Conservation (phyloP, 495 filamentous ascomycete genomes). For the Podospora pseudocomata region DNA sequence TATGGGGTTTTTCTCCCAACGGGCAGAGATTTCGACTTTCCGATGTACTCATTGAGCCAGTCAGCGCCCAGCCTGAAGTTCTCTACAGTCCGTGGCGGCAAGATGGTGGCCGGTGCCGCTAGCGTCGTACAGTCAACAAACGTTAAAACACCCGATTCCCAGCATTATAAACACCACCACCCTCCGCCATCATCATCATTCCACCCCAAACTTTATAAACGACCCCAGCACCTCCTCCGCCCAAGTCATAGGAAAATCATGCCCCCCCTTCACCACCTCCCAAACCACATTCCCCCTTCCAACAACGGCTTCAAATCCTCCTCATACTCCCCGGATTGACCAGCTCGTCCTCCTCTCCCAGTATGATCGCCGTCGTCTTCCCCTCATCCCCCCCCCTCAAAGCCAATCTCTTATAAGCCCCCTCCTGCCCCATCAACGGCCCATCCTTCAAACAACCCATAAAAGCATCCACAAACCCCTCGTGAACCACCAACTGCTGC, state of each 20-base stretch:
- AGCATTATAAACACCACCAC: too few species aligned
- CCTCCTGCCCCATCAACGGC: slow-evolving; percentile 48
- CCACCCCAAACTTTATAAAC: slow-evolving; percentile 42
- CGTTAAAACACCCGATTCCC: too few species aligned
- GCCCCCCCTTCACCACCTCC: slow-evolving; percentile 43
- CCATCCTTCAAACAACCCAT: slow-evolving; percentile 46
- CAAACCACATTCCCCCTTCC: slow-evolving; percentile 40
- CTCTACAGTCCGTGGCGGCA: too few species aligned
- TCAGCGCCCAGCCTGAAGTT: too few species aligned
- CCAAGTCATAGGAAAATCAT: slow-evolving; percentile 52
- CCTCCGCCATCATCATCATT: background rate
- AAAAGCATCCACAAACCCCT: slow-evolving; percentile 53
- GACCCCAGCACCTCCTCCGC: slow-evolving; percentile 34
- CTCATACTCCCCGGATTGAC: slow-evolving; percentile 39
- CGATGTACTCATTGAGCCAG: too few species aligned
- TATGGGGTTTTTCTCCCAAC: too few species aligned
- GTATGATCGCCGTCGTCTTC: slow-evolving; percentile 48
- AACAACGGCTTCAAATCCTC: slow-evolving; percentile 38
- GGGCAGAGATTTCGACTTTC: too few species aligned
- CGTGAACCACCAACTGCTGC: slow-evolving; percentile 53
- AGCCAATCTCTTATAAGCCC: slow-evolving; percentile 46
- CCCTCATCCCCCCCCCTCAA: slow-evolving; percentile 34
- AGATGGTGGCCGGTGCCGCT: too few species aligned
- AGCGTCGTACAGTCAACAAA: too few species aligned
- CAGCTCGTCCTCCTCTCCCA: slow-evolving; percentile 48